A percentile compares a stretch with the other conserved stretches of the same genome.
Conservation (phyloP, 768 basidiomycete genomes). For the Rhodotorula babjevae region DNA sequence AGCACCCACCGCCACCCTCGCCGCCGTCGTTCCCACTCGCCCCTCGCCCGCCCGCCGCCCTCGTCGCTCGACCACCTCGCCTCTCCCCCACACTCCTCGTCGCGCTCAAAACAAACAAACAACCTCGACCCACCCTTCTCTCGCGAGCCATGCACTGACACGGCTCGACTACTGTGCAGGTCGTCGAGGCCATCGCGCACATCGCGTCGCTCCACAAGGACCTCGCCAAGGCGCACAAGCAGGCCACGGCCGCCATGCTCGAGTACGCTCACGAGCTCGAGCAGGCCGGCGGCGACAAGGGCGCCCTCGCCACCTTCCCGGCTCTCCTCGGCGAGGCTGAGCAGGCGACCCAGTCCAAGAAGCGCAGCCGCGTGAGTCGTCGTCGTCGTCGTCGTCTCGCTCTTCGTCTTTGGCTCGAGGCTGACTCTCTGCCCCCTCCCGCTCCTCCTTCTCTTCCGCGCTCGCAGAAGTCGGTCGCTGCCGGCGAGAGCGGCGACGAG, state of each 20-base stretch:
- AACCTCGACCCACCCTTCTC: background rate
- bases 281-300: background rate
- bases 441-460: too few relatives aligned
- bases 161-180: background rate
- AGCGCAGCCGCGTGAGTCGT: constrained; percentile 5
- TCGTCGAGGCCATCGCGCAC: constrained; percentile 15
- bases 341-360: background rate
- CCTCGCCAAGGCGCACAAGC: constrained; percentile 19
- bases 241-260: constrained; percentile 7
- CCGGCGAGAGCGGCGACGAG: constrained; percentile 18
- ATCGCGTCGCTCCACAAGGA: constrained; percentile 1
- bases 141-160: background rate
- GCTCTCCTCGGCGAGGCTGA: background rate
- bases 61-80: background rate
- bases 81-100: background rate
- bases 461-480: background rate
- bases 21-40: too few relatives aligned
- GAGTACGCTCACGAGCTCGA: constrained; percentile 10
- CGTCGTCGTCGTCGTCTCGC: background rate
- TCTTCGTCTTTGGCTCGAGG: too few relatives aligned
- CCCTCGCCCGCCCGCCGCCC: background rate
- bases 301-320: constrained; percentile 15
- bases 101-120: constrained; percentile 6
- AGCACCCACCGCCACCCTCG: too few relatives aligned
- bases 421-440: too few relatives aligned